Base-by-base conservation (phyloP, 768 basidiomycete species). In the Phylloporus sp. region DNA sequence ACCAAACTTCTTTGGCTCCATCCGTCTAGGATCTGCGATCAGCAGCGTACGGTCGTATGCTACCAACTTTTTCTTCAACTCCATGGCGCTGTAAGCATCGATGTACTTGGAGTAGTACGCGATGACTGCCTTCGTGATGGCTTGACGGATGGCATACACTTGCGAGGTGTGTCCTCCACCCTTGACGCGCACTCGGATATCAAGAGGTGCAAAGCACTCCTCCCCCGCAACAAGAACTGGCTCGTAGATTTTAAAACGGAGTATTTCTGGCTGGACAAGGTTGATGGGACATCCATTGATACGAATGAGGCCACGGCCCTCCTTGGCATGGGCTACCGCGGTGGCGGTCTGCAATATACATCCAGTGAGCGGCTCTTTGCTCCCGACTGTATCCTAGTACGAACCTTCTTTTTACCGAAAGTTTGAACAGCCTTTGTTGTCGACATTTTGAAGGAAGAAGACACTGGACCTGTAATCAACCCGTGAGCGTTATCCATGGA, bases 1-100 rank as follows among this genome's bases (percentile, higher is more conserved):
- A 80, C 94, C 95, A 69, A 98, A 97, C 75, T 95, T 96, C 84
- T 97, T 97, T 61, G 95, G 95, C 71, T 98, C 95, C 86, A 88
- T 90, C 76, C 95, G 86, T 74, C 96, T 84, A 56, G 91, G 92
- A 68, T 95, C 92, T 46, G 92, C 88, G 56, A 94, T 93, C 62
- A 94, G 71, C 51, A 95, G 73, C 40, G 88, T 82, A 57, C 88
- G 78, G 77, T 99, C 96, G 70, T 98, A 98, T 14, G 90, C 84
- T 52, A 96, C 89, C 58, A 98, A 74, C 69, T 89, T 90, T 81
- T 98, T 98, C 84, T 96, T 97, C 73, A 99, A 69, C 74, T 95
- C 94, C 72, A 99, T 82, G 21, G 95, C 92, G 60, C 89, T 92
- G 71, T 83, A 93, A 54, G 96, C 96, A 67, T 99, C 96, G 68